Conservation (phyloP, 257 asterid species). For the Lantana camara region DNA sequence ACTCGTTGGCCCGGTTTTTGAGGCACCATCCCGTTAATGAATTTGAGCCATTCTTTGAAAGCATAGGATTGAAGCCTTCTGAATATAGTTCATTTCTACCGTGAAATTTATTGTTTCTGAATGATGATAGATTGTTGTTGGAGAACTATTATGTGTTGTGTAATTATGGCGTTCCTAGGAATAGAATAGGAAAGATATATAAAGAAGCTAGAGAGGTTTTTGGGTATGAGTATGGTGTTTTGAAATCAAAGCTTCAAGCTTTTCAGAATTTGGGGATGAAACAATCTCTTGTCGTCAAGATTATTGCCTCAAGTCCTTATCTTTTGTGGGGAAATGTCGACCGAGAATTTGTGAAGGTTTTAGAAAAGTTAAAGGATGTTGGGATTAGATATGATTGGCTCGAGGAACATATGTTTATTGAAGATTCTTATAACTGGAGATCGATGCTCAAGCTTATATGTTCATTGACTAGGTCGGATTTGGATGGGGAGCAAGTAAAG, state of each 20-base stretch:
- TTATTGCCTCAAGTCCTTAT: conserved; percentile 56
- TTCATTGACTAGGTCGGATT: conserved; percentile 43
- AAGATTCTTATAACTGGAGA: conserved; percentile 51
- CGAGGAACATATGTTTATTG: conserved; percentile 43
- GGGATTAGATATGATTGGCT: conserved; percentile 52
- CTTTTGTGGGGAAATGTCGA: conserved; percentile 43
- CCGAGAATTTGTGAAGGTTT: conserved; percentile 39
- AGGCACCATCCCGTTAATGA: conserved; percentile 87
- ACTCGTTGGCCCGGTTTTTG: conserved; percentile 53
- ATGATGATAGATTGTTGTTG: conserved; percentile 61
- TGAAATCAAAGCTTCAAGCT: conserved; percentile 50
- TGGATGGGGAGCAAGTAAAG: conserved; percentile 44
- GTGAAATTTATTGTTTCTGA: conserved; percentile 57
- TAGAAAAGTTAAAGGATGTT: conserved; percentile 41
- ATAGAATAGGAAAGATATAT: conserved; percentile 60
- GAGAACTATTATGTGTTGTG: conserved; percentile 63
- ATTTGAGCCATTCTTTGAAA: conserved; percentile 87
- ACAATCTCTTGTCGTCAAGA: conserved; percentile 51
- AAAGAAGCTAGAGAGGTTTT: conserved; percentile 59
- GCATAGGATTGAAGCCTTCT: conserved; percentile 65
- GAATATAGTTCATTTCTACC: conserved; percentile 59
- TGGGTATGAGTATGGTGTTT: conserved; percentile 41
- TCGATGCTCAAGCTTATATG: conserved; percentile 43
- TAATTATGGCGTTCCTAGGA: conserved; percentile 59
- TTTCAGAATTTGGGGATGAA: conserved; percentile 50